Base-by-base conservation (phyloP, 2,329 filamentous ascomycete genomes). In the Monosporascus ibericus region DNA sequence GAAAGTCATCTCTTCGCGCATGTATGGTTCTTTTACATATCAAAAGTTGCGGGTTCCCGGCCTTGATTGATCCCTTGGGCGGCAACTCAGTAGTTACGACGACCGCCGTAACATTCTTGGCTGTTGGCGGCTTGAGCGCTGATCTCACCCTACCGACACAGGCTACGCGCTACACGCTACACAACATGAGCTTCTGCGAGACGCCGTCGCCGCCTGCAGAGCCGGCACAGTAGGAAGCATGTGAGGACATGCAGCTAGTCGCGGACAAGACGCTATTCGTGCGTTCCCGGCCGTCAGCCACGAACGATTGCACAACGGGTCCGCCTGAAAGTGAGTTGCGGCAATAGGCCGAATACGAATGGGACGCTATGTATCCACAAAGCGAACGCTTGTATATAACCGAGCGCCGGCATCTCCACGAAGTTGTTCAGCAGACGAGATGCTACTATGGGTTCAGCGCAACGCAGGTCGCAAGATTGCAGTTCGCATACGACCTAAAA, bases 291-390 rank as follows among this genome's bases (percentile, higher is more conserved):
- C 25, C 7, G 25, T 27, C 25, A 27, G 25, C 25, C 8, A 27
- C 25, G 7, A 2, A 27, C 8, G 8, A 27, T 9, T 27, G 25
- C 2, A 9, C 37, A n/a, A 38, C 1, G 14, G 37, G 37, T n/a
- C 37, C 37, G 14, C 14, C 37, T n/a, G 22, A 40, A 20, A n/a
- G 20, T 17, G 42, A 27, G 15, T 22, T 44, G 20, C 42, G 42
- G 48, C 48, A 53, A 27, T 39, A 53, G 20, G 36, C 44, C 40
- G 52, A 53, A 38, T 6, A 24, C 17, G 52, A 53, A 46, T 53
- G 52, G 48, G 44, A 50, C 30, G 48, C 37, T 14, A 51, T 53
- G 52, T 50, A 44, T 25, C 44, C 48, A 15, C 48, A 53, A 22
- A 53, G 51, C 27, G 34, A 48, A 9, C 48, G 44, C 11, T 24